Conservation (phyloP, 2,329 filamentous ascomycete species). For the Ceratocystis huliohia region DNA sequence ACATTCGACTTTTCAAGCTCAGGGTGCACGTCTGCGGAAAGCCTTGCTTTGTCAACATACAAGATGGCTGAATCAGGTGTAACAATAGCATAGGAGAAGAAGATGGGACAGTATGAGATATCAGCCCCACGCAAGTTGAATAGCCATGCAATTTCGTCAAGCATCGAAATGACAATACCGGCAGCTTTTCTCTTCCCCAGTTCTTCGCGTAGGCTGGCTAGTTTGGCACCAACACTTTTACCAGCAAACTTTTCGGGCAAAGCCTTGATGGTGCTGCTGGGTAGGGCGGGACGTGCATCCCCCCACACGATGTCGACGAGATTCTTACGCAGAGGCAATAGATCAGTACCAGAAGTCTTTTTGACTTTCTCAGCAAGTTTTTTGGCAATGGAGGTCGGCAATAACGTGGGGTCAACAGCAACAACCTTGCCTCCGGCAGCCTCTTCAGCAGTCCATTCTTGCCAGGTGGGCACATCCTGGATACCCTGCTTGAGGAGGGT, state of each 20-base stretch:
- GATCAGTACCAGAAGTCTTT: constrained; percentile 66
- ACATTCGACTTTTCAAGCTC: constrained; percentile 62
- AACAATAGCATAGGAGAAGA: constrained; percentile 89
- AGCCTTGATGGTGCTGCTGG: constrained; percentile 62
- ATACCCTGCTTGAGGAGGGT: constrained; percentile 80
- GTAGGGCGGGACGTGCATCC: constrained; percentile 55
- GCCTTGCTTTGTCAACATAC: constrained; percentile 71
- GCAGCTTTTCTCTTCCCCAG: constrained; percentile 78
- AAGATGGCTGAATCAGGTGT: constrained; percentile 65
- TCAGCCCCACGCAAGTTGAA: constrained; percentile 92
- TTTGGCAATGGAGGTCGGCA: constrained; percentile 50
- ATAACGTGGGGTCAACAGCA: constrained; percentile 77
- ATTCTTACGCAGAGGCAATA: constrained; percentile 67
- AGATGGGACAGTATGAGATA: constrained; percentile 95
- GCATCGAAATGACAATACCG: constrained; percentile 82
- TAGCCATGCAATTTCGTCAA: constrained; percentile 97
- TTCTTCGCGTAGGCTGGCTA: constrained; percentile 78
- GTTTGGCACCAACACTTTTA: constrained; percentile 69
- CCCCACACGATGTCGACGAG: constrained; percentile 89
- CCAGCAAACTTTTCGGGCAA: constrained; percentile 64
- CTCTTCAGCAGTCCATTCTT: constrained; percentile 86
- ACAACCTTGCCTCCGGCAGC: constrained; percentile 77
- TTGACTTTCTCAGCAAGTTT: constrained; percentile 78
- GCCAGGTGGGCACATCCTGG: constrained; percentile 90
- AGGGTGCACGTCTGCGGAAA: constrained; percentile 52